A percentile compares a stretch with the other conserved stretches of the same genome.
phyloP scores from a whole-genome alignment of 129 eudicot genomes.

The Scalesia atractyloides region DNA sequence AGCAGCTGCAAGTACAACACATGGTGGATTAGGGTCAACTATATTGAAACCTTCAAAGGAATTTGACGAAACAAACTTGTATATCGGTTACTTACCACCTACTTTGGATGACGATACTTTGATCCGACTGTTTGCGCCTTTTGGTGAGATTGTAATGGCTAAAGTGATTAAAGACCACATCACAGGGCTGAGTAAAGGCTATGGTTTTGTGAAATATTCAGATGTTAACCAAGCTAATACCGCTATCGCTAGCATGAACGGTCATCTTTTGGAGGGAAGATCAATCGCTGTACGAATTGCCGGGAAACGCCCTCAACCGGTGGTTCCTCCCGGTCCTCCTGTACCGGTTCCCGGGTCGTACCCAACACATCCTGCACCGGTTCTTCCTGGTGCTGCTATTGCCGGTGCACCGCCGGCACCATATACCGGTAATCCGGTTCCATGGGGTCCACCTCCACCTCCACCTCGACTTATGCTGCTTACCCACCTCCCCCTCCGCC shows the following conservation, averaged over 20 bases:
- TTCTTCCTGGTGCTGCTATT: slow-evolving; percentile 43
- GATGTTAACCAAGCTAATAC: slow-evolving; percentile 71
- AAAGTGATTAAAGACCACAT: slow-evolving; percentile 77
- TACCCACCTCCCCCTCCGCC: slow-evolving; percentile 59
- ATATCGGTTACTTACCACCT: slow-evolving; percentile 80
- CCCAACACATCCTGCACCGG: slow-evolving; percentile 46
- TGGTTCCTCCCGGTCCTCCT: slow-evolving; percentile 45
- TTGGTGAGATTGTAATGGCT: slow-evolving; percentile 83
- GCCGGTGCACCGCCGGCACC: slow-evolving; percentile 47
- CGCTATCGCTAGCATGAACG: slow-evolving; percentile 80
- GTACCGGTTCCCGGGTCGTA: slow-evolving; percentile 30
- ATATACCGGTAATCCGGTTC: slow-evolving; percentile 54
- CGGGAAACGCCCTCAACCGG: slow-evolving; percentile 81
- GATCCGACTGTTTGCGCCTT: slow-evolving; percentile 61
- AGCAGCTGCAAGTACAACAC: slow-evolving; percentile 27
- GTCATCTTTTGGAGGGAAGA: slow-evolving; percentile 72
- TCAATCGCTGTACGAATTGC: slow-evolving; percentile 85
- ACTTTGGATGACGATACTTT: slow-evolving; percentile 73
- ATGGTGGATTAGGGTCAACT: slow-evolving; percentile 15
- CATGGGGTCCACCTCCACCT: slow-evolving; percentile 55
- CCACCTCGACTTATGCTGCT: slow-evolving; percentile 59
- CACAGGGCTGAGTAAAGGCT: slow-evolving; percentile 73
- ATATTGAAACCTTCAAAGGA: slow-evolving; percentile 55
- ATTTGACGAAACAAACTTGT: slow-evolving; percentile 75
- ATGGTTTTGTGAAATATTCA: slow-evolving; percentile 82